Conservation (phyloP, 179 eudicot genomes). For the Beta macrorhiza region DNA sequence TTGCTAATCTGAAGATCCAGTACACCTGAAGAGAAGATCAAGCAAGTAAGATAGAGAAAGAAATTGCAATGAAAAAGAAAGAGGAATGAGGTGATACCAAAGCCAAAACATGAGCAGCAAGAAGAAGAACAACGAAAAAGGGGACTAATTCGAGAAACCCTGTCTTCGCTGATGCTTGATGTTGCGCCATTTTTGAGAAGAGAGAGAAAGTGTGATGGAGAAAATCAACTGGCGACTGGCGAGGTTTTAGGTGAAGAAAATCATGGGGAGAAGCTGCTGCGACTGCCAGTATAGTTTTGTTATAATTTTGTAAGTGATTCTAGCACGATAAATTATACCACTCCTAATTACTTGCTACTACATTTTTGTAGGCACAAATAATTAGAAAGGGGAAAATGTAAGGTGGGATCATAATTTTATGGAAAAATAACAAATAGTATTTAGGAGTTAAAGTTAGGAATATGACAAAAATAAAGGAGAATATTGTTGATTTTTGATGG, state of each 20-base stretch:
- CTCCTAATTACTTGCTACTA: too few species aligned
- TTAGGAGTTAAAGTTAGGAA: too few species aligned
- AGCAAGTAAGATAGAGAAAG: background rate
- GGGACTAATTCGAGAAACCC: conserved; percentile 62
- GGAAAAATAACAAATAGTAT: too few species aligned
- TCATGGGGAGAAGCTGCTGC: background rate
- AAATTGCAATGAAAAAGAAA: background rate
- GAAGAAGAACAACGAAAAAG: conserved; percentile 55
- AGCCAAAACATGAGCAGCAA: conserved; percentile 69
- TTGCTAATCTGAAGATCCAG: conserved; percentile 79
- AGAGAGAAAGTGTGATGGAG: background rate
- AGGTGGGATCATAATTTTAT: too few species aligned
- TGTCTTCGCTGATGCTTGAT: conserved; percentile 34
- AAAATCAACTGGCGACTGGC: background rate
- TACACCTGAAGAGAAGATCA: conserved; percentile 40
- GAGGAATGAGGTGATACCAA: conserved; percentile 36
- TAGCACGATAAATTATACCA: too few species aligned
- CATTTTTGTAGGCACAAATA: too few species aligned
- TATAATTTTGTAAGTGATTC: too few species aligned
- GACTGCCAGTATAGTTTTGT: too few species aligned
- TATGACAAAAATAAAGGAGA: too few species aligned
- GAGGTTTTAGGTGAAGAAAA: background rate
- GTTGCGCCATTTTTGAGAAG: conserved; percentile 27
- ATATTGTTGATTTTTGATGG: too few species aligned
- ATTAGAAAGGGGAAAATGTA: too few species aligned